Evolutionary conservation across 805 yeast genomes (phyloP).

Genomic region (Metschnikowia orientalis): DNA sequence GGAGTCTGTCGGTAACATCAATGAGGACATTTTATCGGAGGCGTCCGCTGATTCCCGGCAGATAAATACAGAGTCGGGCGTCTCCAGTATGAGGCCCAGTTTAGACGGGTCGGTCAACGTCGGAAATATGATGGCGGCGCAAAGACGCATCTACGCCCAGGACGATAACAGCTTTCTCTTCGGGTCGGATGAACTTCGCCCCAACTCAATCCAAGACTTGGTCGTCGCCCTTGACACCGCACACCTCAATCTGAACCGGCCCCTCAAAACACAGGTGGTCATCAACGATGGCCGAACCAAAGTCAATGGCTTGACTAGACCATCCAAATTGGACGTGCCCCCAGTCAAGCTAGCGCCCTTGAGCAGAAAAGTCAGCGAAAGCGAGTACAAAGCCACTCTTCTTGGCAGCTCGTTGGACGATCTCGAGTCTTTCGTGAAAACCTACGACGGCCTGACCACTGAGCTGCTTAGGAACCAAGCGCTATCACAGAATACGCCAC

Average conservation of each 20-base stretch:
- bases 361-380: slow-evolving; percentile 21
- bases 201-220: slow-evolving; percentile 73
- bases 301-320: slow-evolving; percentile 48
- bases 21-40: slow-evolving; percentile 17
- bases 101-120: slow-evolving; percentile 13
- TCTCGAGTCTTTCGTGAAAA: slow-evolving; percentile 34
- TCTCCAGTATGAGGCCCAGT: slow-evolving; percentile 16
- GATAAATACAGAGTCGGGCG: slow-evolving; percentile 13
- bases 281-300: slow-evolving; percentile 43
- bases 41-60: slow-evolving; percentile 11
- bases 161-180: slow-evolving; percentile 19
- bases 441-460: slow-evolving; percentile 35
- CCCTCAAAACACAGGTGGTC: slow-evolving; percentile 31
- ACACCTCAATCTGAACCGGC: slow-evolving; percentile 30
- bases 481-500: too few relatives aligned
- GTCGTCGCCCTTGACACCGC: slow-evolving; percentile 57
- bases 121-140: slow-evolving; percentile 14
- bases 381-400: slow-evolving; percentile 20
- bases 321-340: slow-evolving; percentile 82
- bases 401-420: slow-evolving; percentile 22
- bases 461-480: slow-evolving; percentile 33
- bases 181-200: slow-evolving; percentile 54
- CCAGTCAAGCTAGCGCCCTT: slow-evolving; percentile 54
- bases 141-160: slow-evolving; percentile 12
- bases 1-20: slow-evolving; percentile 16